Base-by-base conservation (phyloP, 768 basidiomycete species). In the Harrya chromipes region DNA sequence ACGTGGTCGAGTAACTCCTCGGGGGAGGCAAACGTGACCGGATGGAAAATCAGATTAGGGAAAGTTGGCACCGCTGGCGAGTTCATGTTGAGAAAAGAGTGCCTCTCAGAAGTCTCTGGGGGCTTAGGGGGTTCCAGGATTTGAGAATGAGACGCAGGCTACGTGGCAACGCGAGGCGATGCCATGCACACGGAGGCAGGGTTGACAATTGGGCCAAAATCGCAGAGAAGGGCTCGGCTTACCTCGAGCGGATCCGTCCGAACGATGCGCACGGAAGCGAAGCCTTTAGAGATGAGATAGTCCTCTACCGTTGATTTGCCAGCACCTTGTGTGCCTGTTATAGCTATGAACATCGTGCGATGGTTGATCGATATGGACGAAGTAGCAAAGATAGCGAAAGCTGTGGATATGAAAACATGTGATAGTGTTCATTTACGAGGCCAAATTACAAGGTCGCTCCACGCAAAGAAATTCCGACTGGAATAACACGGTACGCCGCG, bases 1-100 rank as follows among this genome's bases (percentile, higher is more conserved):
- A 85, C 84, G 63, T 85, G 78, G 54, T 82, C 74, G 39, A 98
- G 75, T 38, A 97, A 68, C 8, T 77, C 72, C 12, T 68, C 55
- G 2, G 83, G 65, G 9, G 76, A 76, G 6, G 67, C 37, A 65
- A 82, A 88, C 46, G 51, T 41, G 16, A 31, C 19, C 27, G 52
- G 35, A 52, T 54, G 38, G 49, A 59, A 41, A 49, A 62, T 31
- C 31, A 31, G 63, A 33, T 72, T 56, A 37, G 53, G 43, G 45
- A 58, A 43, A 41, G 21, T 17, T 4, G 58, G 33, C 56, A 50
- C 43, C 35, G 49, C 47, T 23, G 59, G 57, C 31, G 63, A 58
- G 38, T 54, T 50, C 50, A 56, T 47, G 20, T 60, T 53, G 48
- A 57, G 55, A 59, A 62, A 57, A 26, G 61, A 56, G 7, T 45